Base-by-base conservation (phyloP, 306 rosid genomes). In the Castanea crenata region DNA sequence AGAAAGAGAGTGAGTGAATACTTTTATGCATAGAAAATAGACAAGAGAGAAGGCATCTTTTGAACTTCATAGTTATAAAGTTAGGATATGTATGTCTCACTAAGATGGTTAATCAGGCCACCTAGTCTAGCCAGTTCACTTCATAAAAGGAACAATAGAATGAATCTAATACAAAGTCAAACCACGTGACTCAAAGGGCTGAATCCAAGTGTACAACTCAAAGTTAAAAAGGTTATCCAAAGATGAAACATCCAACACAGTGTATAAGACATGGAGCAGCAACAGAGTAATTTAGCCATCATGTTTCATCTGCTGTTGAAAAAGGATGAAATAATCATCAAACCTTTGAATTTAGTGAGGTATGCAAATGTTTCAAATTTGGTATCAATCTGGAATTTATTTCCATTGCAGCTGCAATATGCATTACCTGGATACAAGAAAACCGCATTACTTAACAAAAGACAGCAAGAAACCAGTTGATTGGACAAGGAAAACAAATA, bases 381-480 rank as follows among this genome's bases (percentile, higher is more conserved):
- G 99, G 99, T 74, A 95, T 81, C 51, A 95, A 76, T 83, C 90
- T 95, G 59, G 96, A 91, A 87, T 93, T 91, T 72, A 91, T 71
- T 87, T 95, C 98, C 83, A 69, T 84, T 65, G 96, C 94, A 6
- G 98, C 93, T 4, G 99, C 99, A 77, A 95, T 95, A 86, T 95
- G 99, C 98, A 95, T 95, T 80, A 95, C 99, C 99, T 95, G 85
- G 25, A 73, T 70, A 32, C 29, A 4, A 55, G 35, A 44, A 71
- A n/a, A 55, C 79, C 71, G 69, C 59, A 23, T 21, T 6, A 29
- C 19, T 78, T 20, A 14, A n/a, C 1, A 68, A 56, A 34, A 74
- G 34, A 76, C 23, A 32, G n/a, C 34, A 25, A 51, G 23, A 46
- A 55, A 52, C 67, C 57, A 52, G 55, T 32, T 56, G 55, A 35